Evolutionary conservation across 2,329 filamentous ascomycete species (phyloP), one percentile per base, ranked within the genome.

Genomic region (Talaromyces sp.): DNA sequence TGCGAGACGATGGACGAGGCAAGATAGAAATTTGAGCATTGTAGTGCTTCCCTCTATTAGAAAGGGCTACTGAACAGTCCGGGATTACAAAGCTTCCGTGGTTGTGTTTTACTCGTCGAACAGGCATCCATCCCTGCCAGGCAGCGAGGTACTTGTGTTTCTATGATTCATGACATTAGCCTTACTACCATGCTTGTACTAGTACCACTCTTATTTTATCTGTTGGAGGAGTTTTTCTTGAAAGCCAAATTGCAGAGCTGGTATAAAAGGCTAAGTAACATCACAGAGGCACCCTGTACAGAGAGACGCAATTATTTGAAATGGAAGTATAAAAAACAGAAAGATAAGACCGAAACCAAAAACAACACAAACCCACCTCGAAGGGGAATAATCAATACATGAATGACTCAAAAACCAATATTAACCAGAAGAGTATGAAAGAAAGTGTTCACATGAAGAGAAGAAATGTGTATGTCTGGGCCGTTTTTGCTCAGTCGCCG

Each of bases 401-500:
- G 67, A 67, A 68, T 66, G 67, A 67, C 67, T 70, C 67, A 67
- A 63, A 67, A 67, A 64, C 67, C 69, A 69, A 66, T 66, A 65
- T 58, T 66, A 65, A 66, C 48, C 66, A 65, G 22, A 66, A 66
- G 66, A 60, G 63, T 59, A 59, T 41, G 66, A 60, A 68, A 63
- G 54, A 63, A 67, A 67, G 54, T 37, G 68, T 70, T 70, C 69
- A 70, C 67, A 45, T 19, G 13, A 62, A 37, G 35, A 54, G 41
- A 61, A 66, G 22, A 68, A 68, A 57, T 47, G 19, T 58, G 27
- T 58, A 27, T 58, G 19, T 19, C 37, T 24, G 35, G 35, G 39
- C 37, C 35, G 35, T 41, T n/a, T 39, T 43, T 62, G 47, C 33
- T 52, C 19, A 35, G 35, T 62, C 48, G 19, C 22, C 27, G 24